Conservation (phyloP, 1,284 basidiomycete species). For the Fomitopsis betulina region DNA sequence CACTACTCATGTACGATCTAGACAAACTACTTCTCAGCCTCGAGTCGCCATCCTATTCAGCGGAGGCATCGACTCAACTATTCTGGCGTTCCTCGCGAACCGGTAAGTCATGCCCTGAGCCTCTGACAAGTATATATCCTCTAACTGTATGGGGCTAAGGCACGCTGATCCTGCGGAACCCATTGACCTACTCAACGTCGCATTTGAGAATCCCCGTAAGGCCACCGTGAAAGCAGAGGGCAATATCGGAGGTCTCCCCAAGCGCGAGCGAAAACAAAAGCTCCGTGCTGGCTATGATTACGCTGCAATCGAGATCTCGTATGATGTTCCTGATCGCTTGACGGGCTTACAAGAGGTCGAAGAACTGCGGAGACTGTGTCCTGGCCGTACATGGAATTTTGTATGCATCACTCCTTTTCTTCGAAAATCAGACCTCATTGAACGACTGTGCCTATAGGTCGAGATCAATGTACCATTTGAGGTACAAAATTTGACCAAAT, state of each 20-base stretch:
- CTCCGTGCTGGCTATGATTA: constrained; percentile 19
- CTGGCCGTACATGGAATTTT: constrained; percentile 84
- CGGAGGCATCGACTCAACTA: constrained; percentile 92
- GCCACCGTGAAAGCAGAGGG: constrained; percentile 43
- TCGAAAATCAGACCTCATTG: background rate
- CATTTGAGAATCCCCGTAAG: constrained; percentile 90
- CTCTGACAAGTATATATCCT: background rate
- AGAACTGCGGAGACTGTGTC: constrained; percentile 72
- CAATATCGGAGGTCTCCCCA: constrained; percentile 37
- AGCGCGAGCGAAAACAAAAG: constrained; percentile 38
- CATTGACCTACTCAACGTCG: constrained; percentile 94
- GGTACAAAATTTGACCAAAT: constrained; percentile 33
- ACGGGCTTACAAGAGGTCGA: constrained; percentile 76
- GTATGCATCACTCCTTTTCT: constrained; percentile 32
- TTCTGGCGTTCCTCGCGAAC: constrained; percentile 79
- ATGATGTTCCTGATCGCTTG: constrained; percentile 82
- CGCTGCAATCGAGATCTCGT: constrained; percentile 30
- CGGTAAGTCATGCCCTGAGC: constrained; percentile 35
- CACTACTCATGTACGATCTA: constrained; percentile 2
- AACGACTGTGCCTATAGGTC: constrained; percentile 40
- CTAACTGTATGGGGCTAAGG: constrained; percentile 34
- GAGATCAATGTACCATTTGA: constrained; percentile 83
- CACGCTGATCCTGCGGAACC: constrained; percentile 71
- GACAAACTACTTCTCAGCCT: constrained; percentile 34
- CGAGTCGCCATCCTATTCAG: constrained; percentile 90